phyloP scores from a whole-genome alignment of 2,329 filamentous ascomycete species.

The Cladophialophora psammophila region DNA sequence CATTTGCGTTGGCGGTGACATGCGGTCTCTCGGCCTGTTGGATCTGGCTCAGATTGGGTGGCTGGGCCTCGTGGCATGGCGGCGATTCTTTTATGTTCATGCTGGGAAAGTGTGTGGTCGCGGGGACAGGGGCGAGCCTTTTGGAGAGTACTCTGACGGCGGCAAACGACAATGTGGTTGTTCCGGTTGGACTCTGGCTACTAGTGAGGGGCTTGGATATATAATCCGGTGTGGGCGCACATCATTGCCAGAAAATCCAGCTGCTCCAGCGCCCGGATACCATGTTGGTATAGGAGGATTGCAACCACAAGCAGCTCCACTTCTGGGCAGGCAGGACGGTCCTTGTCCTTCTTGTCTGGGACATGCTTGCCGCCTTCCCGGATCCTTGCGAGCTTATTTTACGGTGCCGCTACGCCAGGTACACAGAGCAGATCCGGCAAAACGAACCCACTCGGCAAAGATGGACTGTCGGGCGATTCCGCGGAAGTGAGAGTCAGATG shows the following conservation, averaged over 20 bases:
- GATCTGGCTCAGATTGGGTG: slow-evolving; percentile 76
- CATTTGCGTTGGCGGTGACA: slow-evolving; percentile 83
- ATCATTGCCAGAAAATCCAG: not conserved
- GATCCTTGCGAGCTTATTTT: not conserved
- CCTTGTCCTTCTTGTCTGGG: too few species aligned
- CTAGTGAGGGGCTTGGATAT: slow-evolving; percentile 76
- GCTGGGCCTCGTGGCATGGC: slow-evolving; percentile 61
- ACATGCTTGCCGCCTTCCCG: not conserved
- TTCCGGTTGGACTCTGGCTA: slow-evolving; percentile 91
- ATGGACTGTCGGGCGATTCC: slow-evolving; percentile 7
- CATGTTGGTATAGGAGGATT: not conserved
- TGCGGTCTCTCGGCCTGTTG: slow-evolving; percentile 74
- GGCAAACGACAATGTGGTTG: slow-evolving; percentile 97
- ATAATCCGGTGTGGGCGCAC: slow-evolving; percentile 10
- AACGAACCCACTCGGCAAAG: slow-evolving; percentile 14
- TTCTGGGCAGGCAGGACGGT: too few species aligned
- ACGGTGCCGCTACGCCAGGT: slow-evolving; percentile 2
- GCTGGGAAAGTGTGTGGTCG: slow-evolving; percentile 69
- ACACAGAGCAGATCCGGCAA: slow-evolving; percentile 8
- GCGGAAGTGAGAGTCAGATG: not conserved
- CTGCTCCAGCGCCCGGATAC: not conserved
- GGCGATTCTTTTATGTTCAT: slow-evolving; percentile 41
- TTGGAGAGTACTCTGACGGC: slow-evolving; percentile 96
- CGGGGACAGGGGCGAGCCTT: slow-evolving; percentile 81
- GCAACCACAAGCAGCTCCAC: too few species aligned